These are phyloP conservation scores for Myxozyma lipomycoides DNA, from an alignment of 805 yeast genomes.

Conservation along the genomic window DNA sequence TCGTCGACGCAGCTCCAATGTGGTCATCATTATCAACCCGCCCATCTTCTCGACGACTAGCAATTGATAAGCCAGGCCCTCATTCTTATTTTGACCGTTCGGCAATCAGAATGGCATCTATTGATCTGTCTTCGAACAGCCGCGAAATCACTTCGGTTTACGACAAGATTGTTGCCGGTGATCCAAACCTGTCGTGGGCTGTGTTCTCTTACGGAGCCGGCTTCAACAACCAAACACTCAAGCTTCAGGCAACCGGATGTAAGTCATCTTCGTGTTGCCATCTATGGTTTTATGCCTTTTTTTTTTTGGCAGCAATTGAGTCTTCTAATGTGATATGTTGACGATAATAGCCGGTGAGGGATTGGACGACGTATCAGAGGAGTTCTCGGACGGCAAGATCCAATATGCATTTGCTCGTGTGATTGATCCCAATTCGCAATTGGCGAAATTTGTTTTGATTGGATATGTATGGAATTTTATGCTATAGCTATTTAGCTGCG, in stretches of 20 bases:
- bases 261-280: conserved; percentile 8
- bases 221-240: conserved; percentile 40
- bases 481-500: not conserved
- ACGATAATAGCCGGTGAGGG: conserved; percentile 43
- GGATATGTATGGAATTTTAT: conserved; percentile 58
- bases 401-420: conserved; percentile 89
- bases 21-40: no score
- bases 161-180: conserved; percentile 75
- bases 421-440: conserved; percentile 86
- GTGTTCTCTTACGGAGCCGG: conserved; percentile 70
- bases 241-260: conserved; percentile 39
- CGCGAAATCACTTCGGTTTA: conserved; percentile 45
- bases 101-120: conserved; percentile 28
- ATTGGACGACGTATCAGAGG: conserved; percentile 70
- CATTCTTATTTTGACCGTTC: no score
- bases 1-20: no score
- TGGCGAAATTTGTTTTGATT: conserved; percentile 72
- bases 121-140: conserved; percentile 25
- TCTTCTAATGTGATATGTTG: not conserved
- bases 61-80: no score
- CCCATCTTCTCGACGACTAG: no score
- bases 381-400: conserved; percentile 80
- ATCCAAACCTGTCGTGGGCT: conserved; percentile 65
- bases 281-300: conserved; percentile 1
- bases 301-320: not conserved